Conservation (phyloP, 495 filamentous ascomycete genomes). For the Neurospora sp. region DNA sequence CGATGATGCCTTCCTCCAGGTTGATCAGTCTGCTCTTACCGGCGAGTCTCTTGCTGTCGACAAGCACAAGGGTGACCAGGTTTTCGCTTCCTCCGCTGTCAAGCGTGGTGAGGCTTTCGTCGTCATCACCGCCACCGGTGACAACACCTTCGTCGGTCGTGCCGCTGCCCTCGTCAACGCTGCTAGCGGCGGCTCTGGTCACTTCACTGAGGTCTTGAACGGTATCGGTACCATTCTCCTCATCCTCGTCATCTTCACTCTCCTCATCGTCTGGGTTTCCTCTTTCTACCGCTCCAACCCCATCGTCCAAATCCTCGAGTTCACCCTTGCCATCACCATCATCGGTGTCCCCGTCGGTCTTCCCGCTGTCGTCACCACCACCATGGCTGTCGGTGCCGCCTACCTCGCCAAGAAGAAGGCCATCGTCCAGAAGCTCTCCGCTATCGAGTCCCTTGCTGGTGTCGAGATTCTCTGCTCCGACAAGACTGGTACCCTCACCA, state of each 20-base stretch:
- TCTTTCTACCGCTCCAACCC: slow-evolving; percentile 77
- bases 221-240: slow-evolving; percentile 77
- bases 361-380: slow-evolving; percentile 89
- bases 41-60: slow-evolving; percentile 88
- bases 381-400: slow-evolving; percentile 91
- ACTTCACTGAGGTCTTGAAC: slow-evolving; percentile 84
- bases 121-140: slow-evolving; percentile 72
- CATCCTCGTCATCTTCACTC: slow-evolving; percentile 67
- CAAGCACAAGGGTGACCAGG: slow-evolving; percentile 68
- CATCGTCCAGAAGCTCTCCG: slow-evolving; percentile 91
- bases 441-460: slow-evolving; percentile 89
- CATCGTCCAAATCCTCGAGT: slow-evolving; percentile 68
- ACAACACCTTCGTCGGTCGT: slow-evolving; percentile 81
- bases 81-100: slow-evolving; percentile 77
- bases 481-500: slow-evolving; percentile 90
- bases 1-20: slow-evolving; percentile 70
- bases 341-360: slow-evolving; percentile 95
- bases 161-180: slow-evolving; percentile 76
- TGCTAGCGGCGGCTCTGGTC: slow-evolving; percentile 60
- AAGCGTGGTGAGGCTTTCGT: slow-evolving; percentile 83
- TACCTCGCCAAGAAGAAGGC: slow-evolving; percentile 93
- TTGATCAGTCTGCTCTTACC: slow-evolving; percentile 87
- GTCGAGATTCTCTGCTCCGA: slow-evolving; percentile 96
- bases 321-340: slow-evolving; percentile 79
- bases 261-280: slow-evolving; percentile 74